Conservation (phyloP, 176 grass and related monocot species). For the Areca catechu region DNA sequence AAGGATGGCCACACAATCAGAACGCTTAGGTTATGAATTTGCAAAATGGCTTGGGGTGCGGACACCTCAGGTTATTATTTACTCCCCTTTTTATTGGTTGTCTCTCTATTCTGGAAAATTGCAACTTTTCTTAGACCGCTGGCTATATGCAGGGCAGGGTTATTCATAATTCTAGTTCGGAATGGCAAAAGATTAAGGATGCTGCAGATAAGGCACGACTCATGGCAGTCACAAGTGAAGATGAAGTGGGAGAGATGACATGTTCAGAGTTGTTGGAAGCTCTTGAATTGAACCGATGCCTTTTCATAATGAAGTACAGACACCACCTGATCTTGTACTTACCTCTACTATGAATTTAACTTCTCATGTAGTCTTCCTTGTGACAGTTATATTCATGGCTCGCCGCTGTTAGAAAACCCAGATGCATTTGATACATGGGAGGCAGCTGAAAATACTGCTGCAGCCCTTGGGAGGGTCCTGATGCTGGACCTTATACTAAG, state of each 20-base stretch:
- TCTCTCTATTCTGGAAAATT: too few relatives aligned
- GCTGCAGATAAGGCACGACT: conserved; percentile 59
- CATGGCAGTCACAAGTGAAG: conserved; percentile 26
- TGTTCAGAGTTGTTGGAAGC: conserved; percentile 76
- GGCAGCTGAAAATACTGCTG: conserved; percentile 66
- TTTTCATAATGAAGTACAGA: conserved; percentile 89
- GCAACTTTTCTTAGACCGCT: too few relatives aligned
- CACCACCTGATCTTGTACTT: conserved; percentile 9
- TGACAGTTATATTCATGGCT: conserved; percentile 91
- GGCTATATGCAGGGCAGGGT: conserved; percentile 48
- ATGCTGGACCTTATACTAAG: conserved; percentile 82
- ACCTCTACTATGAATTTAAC: too few relatives aligned
- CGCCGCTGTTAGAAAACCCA: conserved; percentile 57
- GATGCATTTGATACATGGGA: conserved; percentile 48
- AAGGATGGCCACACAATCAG: conserved; percentile 96
- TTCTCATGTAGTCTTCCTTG: not conserved
- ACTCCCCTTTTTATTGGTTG: conserved; percentile 3
- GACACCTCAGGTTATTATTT: conserved; percentile 69
- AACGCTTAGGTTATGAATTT: conserved; percentile 85
- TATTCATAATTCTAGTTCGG: conserved; percentile 63
- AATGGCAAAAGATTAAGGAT: conserved; percentile 93
- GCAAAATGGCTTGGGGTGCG: conserved; percentile 85
- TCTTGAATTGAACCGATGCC: conserved; percentile 79
- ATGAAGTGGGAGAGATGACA: conserved; percentile 67
- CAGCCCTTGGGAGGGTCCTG: conserved; percentile 79